These are phyloP conservation scores for Fraxinus anomala DNA, from an alignment of 257 asterid species.

Conservation along the genomic window DNA sequence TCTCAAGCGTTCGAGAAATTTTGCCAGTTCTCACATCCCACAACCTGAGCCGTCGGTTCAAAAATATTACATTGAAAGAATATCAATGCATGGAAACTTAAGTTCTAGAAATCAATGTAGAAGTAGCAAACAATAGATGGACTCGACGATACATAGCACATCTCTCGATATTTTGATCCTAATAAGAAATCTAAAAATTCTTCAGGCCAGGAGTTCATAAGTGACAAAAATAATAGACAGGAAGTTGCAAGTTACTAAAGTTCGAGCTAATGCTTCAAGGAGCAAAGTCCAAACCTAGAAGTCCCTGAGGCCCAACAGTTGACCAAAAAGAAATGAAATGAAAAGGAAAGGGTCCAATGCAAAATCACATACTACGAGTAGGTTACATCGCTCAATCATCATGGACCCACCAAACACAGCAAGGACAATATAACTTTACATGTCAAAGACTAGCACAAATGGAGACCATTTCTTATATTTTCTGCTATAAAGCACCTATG, in stretches of 20 bases:
- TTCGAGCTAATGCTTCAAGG: not conserved
- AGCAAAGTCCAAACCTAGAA: not conserved
- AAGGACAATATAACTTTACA: not conserved
- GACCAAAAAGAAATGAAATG: not conserved
- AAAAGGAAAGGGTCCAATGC: not conserved
- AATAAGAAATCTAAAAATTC: constrained; percentile 1
- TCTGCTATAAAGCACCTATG: not conserved
- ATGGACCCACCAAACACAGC: not conserved
- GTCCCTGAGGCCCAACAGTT: not conserved
- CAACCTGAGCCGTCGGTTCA: constrained; percentile 49
- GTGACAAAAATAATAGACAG: not conserved
- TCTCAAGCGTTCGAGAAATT: constrained; percentile 85
- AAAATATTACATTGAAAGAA: constrained; percentile 16
- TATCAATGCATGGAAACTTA: not conserved
- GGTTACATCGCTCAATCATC: not conserved
- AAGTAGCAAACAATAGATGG: not conserved
- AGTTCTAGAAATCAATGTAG: not conserved
- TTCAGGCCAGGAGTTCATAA: not conserved
- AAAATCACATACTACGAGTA: not conserved
- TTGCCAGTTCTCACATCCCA: constrained; percentile 97
- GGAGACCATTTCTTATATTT: not conserved
- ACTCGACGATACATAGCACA: not conserved
- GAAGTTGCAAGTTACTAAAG: not conserved
- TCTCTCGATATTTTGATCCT: not conserved
- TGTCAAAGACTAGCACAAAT: not conserved